Base-by-base conservation (phyloP, 2,329 filamentous ascomycete genomes). In the Fusarium transvaalense region DNA sequence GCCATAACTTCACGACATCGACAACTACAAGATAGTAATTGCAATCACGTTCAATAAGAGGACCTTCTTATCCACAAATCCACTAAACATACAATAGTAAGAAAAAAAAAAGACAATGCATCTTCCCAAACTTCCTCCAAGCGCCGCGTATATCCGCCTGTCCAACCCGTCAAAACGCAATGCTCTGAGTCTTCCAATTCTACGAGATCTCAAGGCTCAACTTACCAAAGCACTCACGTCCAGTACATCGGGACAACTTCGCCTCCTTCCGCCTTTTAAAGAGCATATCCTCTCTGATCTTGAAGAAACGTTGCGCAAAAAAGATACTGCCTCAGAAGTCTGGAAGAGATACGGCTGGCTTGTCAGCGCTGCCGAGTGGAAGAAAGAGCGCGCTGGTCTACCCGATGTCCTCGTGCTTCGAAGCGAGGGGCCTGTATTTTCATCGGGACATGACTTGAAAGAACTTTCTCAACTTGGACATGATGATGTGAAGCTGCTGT, bases 361-460 rank as follows among this genome's bases (percentile, higher is more conserved):
- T 1, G 51, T 74, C 23, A 50, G 64, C 15, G 61, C 72, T 1
- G 38, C 50, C 2, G 67, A 72, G 35, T 74, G 72, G 72, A 68
- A 32, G 27, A 63, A 34, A 23, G 69, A 72, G n/a, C 65, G 72
- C 2, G 59, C 25, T 3, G 69, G 67, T 0, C 13, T 73, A 5
- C 72, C 72, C 2, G 52, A 74, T 41, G 58, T 74, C 1, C 19
- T 74, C 1, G 72, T 74, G 4, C 41, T 74, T 8, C 62, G 72
- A 0, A 74, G 72, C 19, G 72, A 74, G 5, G 71, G 71, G 0
- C 69, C 69, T 0, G 72, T 74, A 0, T 74, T 74, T 15, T 74
- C 69, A 2, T 74, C 72, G 0, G 72, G 72, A 0, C 72, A 74
- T 37, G 72, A 74, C 23, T 42, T 74, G 4, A 74, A 74, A 6